Conservation (phyloP, 768 basidiomycete species). For the Pluteus cervinus region DNA sequence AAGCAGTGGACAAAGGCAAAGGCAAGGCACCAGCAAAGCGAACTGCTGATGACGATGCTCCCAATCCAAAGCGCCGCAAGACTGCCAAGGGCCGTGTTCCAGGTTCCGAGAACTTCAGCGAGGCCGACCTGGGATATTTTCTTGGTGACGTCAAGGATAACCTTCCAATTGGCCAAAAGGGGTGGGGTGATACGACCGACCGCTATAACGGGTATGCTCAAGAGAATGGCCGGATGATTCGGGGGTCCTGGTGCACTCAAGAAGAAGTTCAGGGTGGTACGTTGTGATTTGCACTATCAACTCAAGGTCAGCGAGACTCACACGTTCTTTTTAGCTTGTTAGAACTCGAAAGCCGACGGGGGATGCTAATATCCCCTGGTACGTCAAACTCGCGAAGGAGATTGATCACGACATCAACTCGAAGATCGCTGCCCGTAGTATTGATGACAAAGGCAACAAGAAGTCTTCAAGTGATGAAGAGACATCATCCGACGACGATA, state of each 20-base stretch:
- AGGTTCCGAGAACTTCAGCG: conserved; percentile 14
- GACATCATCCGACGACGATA: too few species aligned
- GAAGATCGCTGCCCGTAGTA: too few species aligned
- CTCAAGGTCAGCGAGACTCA: conserved; percentile 3
- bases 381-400: not conserved
- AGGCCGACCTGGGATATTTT: conserved; percentile 11
- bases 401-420: conserved; percentile 1
- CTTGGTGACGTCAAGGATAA: conserved; percentile 9
- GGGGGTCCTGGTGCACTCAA: conserved; percentile 13
- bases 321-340: conserved; percentile 8
- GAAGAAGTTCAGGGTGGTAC: conserved; percentile 19
- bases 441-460: too few species aligned
- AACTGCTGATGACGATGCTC: too few species aligned
- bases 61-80: too few species aligned
- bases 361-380: conserved; percentile 3
- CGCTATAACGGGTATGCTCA: conserved; percentile 13
- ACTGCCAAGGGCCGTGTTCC: conserved; percentile 9
- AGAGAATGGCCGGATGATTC: conserved; percentile 6
- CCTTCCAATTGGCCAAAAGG: conserved; percentile 15
- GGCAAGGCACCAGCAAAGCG: conserved; percentile 1
- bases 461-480: too few species aligned
- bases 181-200: conserved; percentile 12
- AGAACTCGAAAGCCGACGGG: conserved; percentile 15
- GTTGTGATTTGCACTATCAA: conserved; percentile 2
- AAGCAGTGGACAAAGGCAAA: conserved; percentile 3